These are phyloP conservation scores for Umbelopsis ramanniana DNA, from an alignment of 192 early-diverging fungal species.

Conservation along the genomic window DNA sequence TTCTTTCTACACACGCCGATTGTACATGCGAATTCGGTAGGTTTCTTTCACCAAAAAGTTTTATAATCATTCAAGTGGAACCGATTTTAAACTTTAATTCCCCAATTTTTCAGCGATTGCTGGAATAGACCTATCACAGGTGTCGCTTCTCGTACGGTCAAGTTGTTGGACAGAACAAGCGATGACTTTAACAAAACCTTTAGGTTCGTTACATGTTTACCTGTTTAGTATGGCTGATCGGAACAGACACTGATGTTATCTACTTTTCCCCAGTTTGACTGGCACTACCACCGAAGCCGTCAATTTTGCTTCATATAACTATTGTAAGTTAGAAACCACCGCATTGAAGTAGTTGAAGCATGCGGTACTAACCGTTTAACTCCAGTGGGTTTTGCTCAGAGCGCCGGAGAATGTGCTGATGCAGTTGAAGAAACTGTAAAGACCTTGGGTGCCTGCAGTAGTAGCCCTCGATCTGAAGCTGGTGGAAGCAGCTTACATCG, in stretches of 20 bases:
- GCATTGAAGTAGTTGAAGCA: no score
- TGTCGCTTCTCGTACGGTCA: constrained; percentile 88
- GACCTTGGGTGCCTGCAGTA: constrained; percentile 72
- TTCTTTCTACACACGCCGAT: constrained; percentile 90
- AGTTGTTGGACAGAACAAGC: constrained; percentile 84
- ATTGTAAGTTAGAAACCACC: constrained; percentile 41
- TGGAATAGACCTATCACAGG: constrained; percentile 95
- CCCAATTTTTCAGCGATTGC: constrained; percentile 60
- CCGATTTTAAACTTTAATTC: not conserved
- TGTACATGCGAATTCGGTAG: constrained; percentile 61
- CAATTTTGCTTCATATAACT: constrained; percentile 97
- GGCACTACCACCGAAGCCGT: constrained; percentile 79
- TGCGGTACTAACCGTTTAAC: not conserved
- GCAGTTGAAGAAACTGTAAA: constrained; percentile 79
- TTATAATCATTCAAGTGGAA: not conserved
- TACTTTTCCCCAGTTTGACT: constrained; percentile 54
- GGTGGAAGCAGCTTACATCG: constrained; percentile 73
- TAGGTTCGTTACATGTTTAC: constrained; percentile 31
- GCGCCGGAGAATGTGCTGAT: constrained; percentile 92
- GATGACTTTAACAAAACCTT: constrained; percentile 86
- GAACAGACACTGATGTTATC: not conserved
- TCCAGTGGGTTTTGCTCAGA: constrained; percentile 89
- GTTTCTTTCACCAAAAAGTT: not conserved
- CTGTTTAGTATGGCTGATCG: not conserved
- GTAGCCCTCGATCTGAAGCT: constrained; percentile 71